Conservation (phyloP, 192 early-diverging fungal genomes). For the Haplosporangium gracile region DNA sequence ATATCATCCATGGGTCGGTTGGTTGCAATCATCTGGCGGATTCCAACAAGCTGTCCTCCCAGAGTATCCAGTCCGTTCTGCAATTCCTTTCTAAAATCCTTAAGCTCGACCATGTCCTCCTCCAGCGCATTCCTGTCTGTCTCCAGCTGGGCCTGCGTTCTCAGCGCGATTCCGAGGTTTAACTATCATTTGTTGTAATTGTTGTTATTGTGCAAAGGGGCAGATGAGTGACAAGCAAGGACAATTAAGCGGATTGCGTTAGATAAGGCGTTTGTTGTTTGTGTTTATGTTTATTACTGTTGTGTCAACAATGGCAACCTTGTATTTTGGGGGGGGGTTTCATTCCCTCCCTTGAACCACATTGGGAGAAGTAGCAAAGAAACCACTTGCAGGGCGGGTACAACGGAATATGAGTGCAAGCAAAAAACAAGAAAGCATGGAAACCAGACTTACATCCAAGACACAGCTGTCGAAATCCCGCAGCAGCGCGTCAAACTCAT, state of each 20-base stretch:
- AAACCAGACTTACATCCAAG: conserved; percentile 39
- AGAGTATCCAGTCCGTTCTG: conserved; percentile 48
- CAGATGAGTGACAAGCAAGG: background rate
- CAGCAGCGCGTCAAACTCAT: conserved; percentile 54
- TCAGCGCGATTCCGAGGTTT: conserved; percentile 47
- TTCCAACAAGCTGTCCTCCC: conserved; percentile 50
- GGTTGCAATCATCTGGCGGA: conserved; percentile 55
- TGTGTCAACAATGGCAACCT: background rate
- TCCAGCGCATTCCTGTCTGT: conserved; percentile 51
- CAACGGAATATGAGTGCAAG: background rate
- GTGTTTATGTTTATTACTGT: background rate
- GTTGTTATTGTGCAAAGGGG: background rate
- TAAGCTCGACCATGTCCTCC: conserved; percentile 50
- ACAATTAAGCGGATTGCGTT: background rate
- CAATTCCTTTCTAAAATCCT: conserved; percentile 40
- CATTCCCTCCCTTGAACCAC: background rate
- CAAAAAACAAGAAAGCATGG: background rate
- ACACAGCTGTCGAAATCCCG: conserved; percentile 57
- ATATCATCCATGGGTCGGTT: conserved; percentile 54
- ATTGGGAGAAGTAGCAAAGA: background rate
- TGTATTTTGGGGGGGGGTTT: background rate
- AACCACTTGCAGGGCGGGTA: background rate
- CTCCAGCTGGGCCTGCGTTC: conserved; percentile 51
- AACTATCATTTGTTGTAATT: conserved; percentile 6
- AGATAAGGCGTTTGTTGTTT: background rate